Conservation (phyloP, 345 rosid genomes). For the Punica granatum region DNA sequence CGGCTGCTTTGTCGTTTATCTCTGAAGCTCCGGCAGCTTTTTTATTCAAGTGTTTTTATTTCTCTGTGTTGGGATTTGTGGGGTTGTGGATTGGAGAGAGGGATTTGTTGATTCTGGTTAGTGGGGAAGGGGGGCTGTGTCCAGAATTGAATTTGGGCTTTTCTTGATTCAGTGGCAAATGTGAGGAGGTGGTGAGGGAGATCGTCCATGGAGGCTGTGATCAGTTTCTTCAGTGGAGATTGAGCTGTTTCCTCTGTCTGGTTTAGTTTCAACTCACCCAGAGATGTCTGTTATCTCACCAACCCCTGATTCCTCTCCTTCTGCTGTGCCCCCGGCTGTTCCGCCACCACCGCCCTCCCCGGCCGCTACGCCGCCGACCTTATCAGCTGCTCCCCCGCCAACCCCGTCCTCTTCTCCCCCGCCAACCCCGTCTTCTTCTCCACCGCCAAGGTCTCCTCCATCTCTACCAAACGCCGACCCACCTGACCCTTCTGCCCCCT, state of each 20-base stretch:
- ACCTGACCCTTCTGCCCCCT: constrained; percentile 25
- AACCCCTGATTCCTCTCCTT: constrained; percentile 45
- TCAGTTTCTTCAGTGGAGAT: neutral
- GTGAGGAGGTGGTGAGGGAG: neutral
- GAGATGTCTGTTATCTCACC: constrained; percentile 58
- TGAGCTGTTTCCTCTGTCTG: neutral
- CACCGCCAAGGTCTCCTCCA: constrained; percentile 6
- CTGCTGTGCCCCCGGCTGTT: constrained; percentile 37
- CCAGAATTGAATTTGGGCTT: constrained; percentile 8
- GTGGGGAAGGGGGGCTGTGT: constrained; percentile 7
- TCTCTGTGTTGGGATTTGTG: constrained; percentile 24
- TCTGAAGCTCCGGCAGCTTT: neutral
- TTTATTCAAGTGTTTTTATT: neutral
- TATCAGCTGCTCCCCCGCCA: constrained; percentile 23
- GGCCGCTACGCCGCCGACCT: constrained; percentile 19
- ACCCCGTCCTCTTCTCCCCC: constrained; percentile 16
- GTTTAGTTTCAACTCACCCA: neutral
- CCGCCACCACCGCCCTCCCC: constrained; percentile 9
- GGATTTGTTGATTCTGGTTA: constrained; percentile 2
- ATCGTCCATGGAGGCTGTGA: constrained; percentile 2
- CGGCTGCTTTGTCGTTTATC: neutral
- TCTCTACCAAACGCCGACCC: constrained; percentile 25
- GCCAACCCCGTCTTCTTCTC: constrained; percentile 14
- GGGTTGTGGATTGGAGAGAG: constrained; percentile 13
- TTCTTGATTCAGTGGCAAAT: neutral